Conservation (phyloP, 2,329 filamentous ascomycete genomes). For the Ophiostoma angusticollis region DNA sequence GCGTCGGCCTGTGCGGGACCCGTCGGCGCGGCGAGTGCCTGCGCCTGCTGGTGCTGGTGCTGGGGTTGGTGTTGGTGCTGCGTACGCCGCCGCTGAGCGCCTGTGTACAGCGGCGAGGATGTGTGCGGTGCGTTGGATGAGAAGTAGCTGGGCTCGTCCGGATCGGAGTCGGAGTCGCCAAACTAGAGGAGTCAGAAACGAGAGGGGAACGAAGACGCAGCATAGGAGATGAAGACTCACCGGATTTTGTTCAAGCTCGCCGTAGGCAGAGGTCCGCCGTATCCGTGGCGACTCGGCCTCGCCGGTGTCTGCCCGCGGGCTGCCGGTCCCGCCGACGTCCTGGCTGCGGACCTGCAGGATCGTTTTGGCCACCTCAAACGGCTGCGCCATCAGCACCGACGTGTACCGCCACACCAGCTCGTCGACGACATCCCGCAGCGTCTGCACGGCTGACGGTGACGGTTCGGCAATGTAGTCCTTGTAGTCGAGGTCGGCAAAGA, state of each 20-base stretch:
- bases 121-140: constrained; percentile 49
- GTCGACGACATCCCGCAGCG: constrained; percentile 65
- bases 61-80: no score
- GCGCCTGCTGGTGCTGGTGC: not conserved
- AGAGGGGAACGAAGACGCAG: not conserved
- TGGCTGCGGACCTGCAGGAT: constrained; percentile 65
- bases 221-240: not conserved
- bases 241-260: not conserved
- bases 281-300: no score
- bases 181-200: constrained; percentile 16
- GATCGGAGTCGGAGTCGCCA: constrained; percentile 55
- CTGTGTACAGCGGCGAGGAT: constrained; percentile 32
- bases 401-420: constrained; percentile 87
- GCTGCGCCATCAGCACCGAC: constrained; percentile 78
- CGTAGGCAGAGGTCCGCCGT: no score
- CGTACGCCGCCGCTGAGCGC: constrained; percentile 20
- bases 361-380: constrained; percentile 94
- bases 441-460: constrained; percentile 62
- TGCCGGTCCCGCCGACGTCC: constrained; percentile 26
- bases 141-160: constrained; percentile 76
- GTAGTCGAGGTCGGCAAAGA: constrained; percentile 85
- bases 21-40: constrained; percentile 13
- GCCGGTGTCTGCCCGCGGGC: no score
- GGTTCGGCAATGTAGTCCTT: constrained; percentile 70
- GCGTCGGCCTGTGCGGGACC: constrained; percentile 32